phyloP scores from a whole-genome alignment of 1,284 basidiomycete species.

The Sanghuangporus weigelae region DNA sequence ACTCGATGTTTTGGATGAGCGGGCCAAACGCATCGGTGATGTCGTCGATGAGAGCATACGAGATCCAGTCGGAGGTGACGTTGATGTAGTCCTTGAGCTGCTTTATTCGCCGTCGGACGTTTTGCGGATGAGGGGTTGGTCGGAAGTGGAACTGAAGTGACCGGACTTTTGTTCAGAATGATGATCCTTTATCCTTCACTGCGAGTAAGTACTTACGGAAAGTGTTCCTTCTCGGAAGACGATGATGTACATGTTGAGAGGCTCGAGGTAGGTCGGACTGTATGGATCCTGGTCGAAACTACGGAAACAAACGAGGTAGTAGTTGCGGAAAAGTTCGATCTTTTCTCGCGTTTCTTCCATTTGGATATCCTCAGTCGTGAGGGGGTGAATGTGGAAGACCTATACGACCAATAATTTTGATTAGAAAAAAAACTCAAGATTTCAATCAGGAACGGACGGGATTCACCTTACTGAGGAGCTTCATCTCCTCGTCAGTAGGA shows the following conservation, averaged over 20 bases:
- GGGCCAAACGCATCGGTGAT: slow-evolving; percentile 99
- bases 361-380: slow-evolving; percentile 98
- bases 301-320: slow-evolving; percentile 99
- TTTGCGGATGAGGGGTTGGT: slow-evolving; percentile 95
- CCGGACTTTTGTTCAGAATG: too few species aligned
- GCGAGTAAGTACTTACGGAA: slow-evolving; percentile 51
- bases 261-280: slow-evolving; percentile 95
- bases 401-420: slow-evolving; percentile 27
- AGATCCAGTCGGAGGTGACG: slow-evolving; percentile 99
- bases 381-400: slow-evolving; percentile 96
- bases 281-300: slow-evolving; percentile 99
- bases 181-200: background rate
- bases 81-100: slow-evolving; percentile 99
- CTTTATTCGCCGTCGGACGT: slow-evolving; percentile 96
- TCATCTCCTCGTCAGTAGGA: slow-evolving; percentile 99
- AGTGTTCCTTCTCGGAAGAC: slow-evolving; percentile 98
- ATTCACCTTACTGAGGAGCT: slow-evolving; percentile 84
- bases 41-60: slow-evolving; percentile 98
- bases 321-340: slow-evolving; percentile 98
- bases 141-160: slow-evolving; percentile 96
- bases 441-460: background rate
- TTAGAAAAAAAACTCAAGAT: background rate
- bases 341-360: slow-evolving; percentile 99
- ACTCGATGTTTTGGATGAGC: slow-evolving; percentile 97
- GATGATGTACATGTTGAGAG: slow-evolving; percentile 99